Conservation (phyloP, 768 basidiomycete genomes). For the Boletus rubropictus region DNA sequence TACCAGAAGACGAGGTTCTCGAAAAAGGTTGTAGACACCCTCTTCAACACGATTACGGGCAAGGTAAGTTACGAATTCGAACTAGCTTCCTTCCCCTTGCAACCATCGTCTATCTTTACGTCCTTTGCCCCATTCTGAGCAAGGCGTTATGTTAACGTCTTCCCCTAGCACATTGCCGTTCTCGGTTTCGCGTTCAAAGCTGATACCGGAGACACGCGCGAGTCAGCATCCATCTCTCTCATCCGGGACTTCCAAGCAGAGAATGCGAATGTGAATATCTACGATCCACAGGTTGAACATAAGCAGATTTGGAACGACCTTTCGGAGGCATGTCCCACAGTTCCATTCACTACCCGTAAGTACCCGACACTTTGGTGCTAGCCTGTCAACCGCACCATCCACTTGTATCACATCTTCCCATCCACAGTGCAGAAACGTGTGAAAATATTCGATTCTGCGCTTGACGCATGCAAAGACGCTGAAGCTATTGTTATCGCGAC, state of each 20-base stretch:
- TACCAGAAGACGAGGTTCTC: constrained; percentile 97
- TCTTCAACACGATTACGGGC: constrained; percentile 97
- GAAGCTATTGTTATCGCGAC: constrained; percentile 96
- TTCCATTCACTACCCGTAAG: constrained; percentile 64
- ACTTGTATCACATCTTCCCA: background rate
- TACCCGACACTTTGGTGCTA: background rate
- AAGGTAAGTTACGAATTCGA: constrained; percentile 49
- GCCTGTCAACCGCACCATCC: background rate
- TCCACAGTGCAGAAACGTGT: constrained; percentile 81
- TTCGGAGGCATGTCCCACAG: constrained; percentile 57
- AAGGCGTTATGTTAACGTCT: constrained; percentile 3
- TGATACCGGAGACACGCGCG: constrained; percentile 98
- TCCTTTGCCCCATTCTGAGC: background rate
- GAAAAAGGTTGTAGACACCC: constrained; percentile 90
- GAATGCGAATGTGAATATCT: constrained; percentile 79
- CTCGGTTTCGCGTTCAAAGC: constrained; percentile 99
- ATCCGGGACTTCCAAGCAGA: constrained; percentile 92
- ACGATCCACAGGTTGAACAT: constrained; percentile 85
- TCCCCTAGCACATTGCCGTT: constrained; percentile 77
- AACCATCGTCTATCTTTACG: background rate
- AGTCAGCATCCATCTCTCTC: constrained; percentile 91
- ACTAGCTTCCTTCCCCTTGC: background rate
- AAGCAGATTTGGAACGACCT: constrained; percentile 86
- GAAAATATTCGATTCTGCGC: constrained; percentile 65
- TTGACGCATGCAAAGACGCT: constrained; percentile 82